phyloP scores from a whole-genome alignment of 2,329 filamentous ascomycete genomes.

The Magnaporthiopsis rhizophila region DNA sequence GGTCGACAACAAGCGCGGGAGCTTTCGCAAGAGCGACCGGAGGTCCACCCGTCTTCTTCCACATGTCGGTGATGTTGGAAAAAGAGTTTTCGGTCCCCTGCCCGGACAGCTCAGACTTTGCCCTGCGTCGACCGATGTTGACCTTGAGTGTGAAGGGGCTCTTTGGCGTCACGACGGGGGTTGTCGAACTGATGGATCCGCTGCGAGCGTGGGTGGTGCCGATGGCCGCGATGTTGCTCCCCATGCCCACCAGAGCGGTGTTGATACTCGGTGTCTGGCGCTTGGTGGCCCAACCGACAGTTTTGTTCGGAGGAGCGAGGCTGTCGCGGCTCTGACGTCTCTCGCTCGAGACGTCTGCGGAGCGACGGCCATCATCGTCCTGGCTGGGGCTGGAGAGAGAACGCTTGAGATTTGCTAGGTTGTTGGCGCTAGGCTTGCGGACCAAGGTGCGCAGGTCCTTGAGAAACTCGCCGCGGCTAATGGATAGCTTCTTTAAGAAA shows the following conservation, averaged over 20 bases:
- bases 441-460: constrained; percentile 42
- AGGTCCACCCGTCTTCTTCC: constrained; percentile 45
- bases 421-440: constrained; percentile 38
- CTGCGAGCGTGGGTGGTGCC: constrained; percentile 48
- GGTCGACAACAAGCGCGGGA: constrained; percentile 20
- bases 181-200: constrained; percentile 50
- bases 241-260: constrained; percentile 49
- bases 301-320: constrained; percentile 43
- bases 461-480: constrained; percentile 43
- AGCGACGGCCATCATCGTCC: constrained; percentile 19
- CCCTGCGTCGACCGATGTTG: constrained; percentile 45
- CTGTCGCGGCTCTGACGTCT: constrained; percentile 36
- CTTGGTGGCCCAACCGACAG: constrained; percentile 38
- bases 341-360: constrained; percentile 22
- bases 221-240: constrained; percentile 45
- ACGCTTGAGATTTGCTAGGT: constrained; percentile 33
- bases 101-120: constrained; percentile 42
- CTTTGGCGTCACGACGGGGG: constrained; percentile 31
- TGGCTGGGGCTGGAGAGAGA: constrained; percentile 31
- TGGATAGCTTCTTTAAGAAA: constrained; percentile 54
- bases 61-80: constrained; percentile 39
- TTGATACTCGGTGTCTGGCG: constrained; percentile 49
- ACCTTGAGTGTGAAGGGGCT: constrained; percentile 39
- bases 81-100: constrained; percentile 26
- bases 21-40: constrained; percentile 37